phyloP scores from a whole-genome alignment of 2,329 filamentous ascomycete genomes.

The Aspergillus texensis region DNA sequence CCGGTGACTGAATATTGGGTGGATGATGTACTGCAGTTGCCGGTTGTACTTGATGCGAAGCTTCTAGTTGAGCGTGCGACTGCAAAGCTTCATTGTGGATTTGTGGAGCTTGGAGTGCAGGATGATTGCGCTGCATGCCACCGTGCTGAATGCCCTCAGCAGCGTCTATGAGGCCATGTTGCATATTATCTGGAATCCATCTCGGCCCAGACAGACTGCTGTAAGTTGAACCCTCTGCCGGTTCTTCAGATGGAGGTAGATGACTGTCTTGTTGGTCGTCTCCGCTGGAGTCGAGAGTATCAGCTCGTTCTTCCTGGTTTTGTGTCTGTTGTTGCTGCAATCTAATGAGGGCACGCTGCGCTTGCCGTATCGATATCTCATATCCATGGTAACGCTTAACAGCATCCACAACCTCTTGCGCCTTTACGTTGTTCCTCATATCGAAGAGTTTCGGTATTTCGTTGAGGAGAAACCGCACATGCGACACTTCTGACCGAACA shows the following conservation, averaged over 20 bases:
- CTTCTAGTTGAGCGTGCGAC: constrained; percentile 16
- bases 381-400: constrained; percentile 46
- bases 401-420: constrained; percentile 43
- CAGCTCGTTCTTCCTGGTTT: constrained; percentile 24
- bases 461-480: constrained; percentile 41
- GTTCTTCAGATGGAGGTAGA: constrained; percentile 29
- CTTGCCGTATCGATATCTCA: constrained; percentile 43
- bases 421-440: constrained; percentile 39
- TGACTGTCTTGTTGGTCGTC: constrained; percentile 30
- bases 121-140: constrained; percentile 25
- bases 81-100: constrained; percentile 25
- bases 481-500: constrained; percentile 44
- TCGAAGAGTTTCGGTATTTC: constrained; percentile 46
- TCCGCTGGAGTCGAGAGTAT: constrained; percentile 27
- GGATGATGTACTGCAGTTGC: constrained; percentile 20
- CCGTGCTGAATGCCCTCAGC: constrained; percentile 25
- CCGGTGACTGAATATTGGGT: constrained; percentile 26
- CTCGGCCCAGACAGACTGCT: constrained; percentile 33
- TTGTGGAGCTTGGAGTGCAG: constrained; percentile 20
- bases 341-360: constrained; percentile 41
- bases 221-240: constrained; percentile 29
- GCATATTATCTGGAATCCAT: constrained; percentile 36
- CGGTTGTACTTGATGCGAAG: constrained; percentile 18
- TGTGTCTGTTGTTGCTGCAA: constrained; percentile 34
- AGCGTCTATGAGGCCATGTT: constrained; percentile 30